Evolutionary conservation across 768 basidiomycete genomes (phyloP).

Genomic region (Stropharia rugosoannulata): DNA sequence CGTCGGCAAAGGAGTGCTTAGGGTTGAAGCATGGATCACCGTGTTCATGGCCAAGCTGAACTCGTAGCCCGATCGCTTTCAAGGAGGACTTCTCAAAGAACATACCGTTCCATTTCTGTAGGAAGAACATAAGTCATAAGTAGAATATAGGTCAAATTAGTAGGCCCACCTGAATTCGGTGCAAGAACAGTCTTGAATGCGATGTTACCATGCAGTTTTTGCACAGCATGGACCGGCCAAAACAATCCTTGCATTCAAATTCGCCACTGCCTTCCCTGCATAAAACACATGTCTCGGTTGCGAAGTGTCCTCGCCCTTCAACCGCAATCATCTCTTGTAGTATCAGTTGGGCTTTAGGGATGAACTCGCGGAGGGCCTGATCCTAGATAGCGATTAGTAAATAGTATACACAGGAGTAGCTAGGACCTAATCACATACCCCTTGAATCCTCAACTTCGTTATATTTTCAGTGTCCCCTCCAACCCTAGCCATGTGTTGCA

Average conservation of each 20-base stretch:
- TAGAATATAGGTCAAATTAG: background rate
- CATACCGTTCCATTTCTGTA: background rate
- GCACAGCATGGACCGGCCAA: background rate
- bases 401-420: background rate
- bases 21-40: background rate
- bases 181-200: background rate
- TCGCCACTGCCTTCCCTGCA: background rate
- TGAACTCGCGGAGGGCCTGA: background rate
- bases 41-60: background rate
- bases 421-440: background rate
- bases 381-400: background rate
- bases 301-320: background rate
- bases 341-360: background rate
- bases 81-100: background rate
- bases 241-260: background rate
- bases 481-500: background rate
- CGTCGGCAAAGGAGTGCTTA: background rate
- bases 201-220: background rate
- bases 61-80: background rate
- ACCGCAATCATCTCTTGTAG: background rate
- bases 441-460: background rate
- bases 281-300: background rate
- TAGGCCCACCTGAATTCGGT: background rate
- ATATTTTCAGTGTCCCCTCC: background rate
- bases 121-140: background rate